Evolutionary conservation across 805 yeast genomes (phyloP).

Genomic region (Lipomyces lipofer): DNA sequence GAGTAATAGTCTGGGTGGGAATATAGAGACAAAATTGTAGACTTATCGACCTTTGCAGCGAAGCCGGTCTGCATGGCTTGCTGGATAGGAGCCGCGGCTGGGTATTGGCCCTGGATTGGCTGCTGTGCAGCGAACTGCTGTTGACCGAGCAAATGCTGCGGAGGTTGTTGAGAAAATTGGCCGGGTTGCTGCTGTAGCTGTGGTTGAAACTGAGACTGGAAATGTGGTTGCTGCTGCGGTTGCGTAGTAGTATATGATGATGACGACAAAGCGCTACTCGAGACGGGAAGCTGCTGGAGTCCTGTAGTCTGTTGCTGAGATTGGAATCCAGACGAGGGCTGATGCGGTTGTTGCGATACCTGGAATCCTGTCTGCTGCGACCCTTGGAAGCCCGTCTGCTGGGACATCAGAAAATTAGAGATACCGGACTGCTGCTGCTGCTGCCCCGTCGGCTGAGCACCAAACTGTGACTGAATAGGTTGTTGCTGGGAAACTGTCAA

Average conservation of each 20-base stretch:
- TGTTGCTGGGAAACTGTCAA: constrained; percentile 32
- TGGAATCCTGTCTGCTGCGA: not conserved
- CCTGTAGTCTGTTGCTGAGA: constrained; percentile 7
- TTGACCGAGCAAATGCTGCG: constrained; percentile 10
- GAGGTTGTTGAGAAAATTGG: constrained; percentile 12
- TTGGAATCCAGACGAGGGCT: constrained; percentile 4
- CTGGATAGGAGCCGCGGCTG: constrained; percentile 20
- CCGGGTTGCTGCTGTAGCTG: constrained; percentile 1
- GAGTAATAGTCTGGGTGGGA: constrained; percentile 29
- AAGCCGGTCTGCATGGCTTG: constrained; percentile 25
- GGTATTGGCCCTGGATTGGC: constrained; percentile 19
- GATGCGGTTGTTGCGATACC: constrained; percentile 18
- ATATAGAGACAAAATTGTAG: constrained; percentile 29
- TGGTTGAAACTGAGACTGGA: not conserved
- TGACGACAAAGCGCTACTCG: not conserved
- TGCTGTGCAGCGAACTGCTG: constrained; percentile 15
- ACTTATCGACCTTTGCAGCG: constrained; percentile 15
- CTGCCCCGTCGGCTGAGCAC: constrained; percentile 19
- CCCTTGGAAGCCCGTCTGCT: constrained; percentile 7
- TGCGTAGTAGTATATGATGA: not conserved
- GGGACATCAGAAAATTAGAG: not conserved
- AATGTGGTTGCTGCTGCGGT: constrained; percentile 13
- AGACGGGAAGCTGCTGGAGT: not conserved
- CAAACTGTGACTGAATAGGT: constrained; percentile 29
- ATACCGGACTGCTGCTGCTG: constrained; percentile 13